A percentile compares a stretch with the other conserved stretches of the same genome.
Conservation (phyloP, 2,329 filamentous ascomycete species). For the Penicillium sp. region DNA sequence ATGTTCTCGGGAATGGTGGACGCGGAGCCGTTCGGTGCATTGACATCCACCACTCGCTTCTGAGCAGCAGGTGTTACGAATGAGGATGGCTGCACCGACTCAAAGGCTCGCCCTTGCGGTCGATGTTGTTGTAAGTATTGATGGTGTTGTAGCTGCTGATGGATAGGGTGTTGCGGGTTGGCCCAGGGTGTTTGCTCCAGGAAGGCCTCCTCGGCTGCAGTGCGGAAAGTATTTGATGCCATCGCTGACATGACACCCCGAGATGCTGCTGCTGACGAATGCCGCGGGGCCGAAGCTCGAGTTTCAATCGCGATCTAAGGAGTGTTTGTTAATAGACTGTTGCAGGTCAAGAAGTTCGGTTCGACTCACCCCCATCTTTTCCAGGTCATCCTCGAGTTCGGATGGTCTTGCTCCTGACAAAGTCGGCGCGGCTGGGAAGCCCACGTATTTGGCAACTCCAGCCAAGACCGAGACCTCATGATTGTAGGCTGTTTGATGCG, state of each 20-base stretch:
- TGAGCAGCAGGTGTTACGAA: slow-evolving; percentile 43
- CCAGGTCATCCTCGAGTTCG: slow-evolving; percentile 81
- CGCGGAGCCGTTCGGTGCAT: slow-evolving; percentile 43
- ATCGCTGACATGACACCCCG: slow-evolving; percentile 31
- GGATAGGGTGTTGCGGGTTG: slow-evolving; percentile 74
- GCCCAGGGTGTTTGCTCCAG: slow-evolving; percentile 89
- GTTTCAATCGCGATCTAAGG: slow-evolving; percentile 30
- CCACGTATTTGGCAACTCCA: slow-evolving; percentile 88
- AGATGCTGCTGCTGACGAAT: slow-evolving; percentile 26
- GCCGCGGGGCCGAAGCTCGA: slow-evolving; percentile 19
- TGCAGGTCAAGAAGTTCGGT: background rate
- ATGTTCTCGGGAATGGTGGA: slow-evolving; percentile 44
- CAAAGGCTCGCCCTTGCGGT: slow-evolving; percentile 30
- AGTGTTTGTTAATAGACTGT: slow-evolving; percentile 5
- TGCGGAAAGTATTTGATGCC: slow-evolving; percentile 31
- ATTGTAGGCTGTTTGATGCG: slow-evolving; percentile 87
- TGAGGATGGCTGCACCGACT: slow-evolving; percentile 32
- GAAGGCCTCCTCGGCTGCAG: slow-evolving; percentile 74
- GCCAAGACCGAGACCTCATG: slow-evolving; percentile 87
- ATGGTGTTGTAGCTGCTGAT: slow-evolving; percentile 50
- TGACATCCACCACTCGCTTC: slow-evolving; percentile 41
- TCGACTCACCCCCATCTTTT: slow-evolving; percentile 74
- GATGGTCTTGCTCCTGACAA: slow-evolving; percentile 65
- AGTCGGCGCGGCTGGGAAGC: slow-evolving; percentile 90
- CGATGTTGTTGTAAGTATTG: slow-evolving; percentile 40